Percentiles rank a stretch among this genome's conserved stretches.
Conservation (phyloP, 768 basidiomycete genomes). For the Boletus speciosus region DNA sequence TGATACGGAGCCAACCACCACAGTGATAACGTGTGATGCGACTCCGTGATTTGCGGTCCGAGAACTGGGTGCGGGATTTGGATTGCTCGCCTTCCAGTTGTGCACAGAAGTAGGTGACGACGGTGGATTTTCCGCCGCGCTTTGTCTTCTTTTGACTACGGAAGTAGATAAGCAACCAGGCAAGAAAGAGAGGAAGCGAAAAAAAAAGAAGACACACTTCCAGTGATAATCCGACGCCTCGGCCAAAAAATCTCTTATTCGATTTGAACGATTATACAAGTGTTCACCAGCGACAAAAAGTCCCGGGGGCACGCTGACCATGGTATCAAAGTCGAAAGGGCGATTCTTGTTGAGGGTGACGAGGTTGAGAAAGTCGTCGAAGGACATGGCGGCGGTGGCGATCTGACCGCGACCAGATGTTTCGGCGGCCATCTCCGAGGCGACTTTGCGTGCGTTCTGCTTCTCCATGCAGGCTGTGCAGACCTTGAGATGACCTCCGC, state of each 20-base stretch:
- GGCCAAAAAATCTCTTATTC: constrained; percentile 33
- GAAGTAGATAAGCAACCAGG: background rate
- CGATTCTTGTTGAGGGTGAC: constrained; percentile 31
- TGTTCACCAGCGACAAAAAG: constrained; percentile 33
- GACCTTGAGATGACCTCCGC: constrained; percentile 32
- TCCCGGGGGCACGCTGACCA: constrained; percentile 32
- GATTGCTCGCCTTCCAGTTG: constrained; percentile 35
- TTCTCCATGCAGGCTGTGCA: constrained; percentile 33
- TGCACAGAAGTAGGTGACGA: constrained; percentile 35
- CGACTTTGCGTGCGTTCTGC: constrained; percentile 32
- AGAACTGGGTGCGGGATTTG: constrained; percentile 31
- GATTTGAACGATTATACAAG: constrained; percentile 34
- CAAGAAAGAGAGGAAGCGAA: background rate
- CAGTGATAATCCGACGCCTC: constrained; percentile 36
- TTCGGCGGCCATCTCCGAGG: constrained; percentile 28
- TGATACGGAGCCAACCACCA: constrained; percentile 35
- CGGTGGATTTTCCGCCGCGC: constrained; percentile 33
- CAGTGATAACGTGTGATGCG: constrained; percentile 35
- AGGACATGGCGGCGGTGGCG: constrained; percentile 33
- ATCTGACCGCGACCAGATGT: constrained; percentile 32
- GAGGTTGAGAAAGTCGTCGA: constrained; percentile 33
- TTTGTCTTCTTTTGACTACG: constrained; percentile 34
- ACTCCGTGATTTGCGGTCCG: constrained; percentile 34
- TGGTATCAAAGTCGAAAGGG: constrained; percentile 34
- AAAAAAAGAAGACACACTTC: constrained; percentile 25